Evolutionary conservation across 805 yeast species (phyloP), one percentile per base, ranked within the genome.

Genomic region (Monosporozyma aerobia): DNA sequence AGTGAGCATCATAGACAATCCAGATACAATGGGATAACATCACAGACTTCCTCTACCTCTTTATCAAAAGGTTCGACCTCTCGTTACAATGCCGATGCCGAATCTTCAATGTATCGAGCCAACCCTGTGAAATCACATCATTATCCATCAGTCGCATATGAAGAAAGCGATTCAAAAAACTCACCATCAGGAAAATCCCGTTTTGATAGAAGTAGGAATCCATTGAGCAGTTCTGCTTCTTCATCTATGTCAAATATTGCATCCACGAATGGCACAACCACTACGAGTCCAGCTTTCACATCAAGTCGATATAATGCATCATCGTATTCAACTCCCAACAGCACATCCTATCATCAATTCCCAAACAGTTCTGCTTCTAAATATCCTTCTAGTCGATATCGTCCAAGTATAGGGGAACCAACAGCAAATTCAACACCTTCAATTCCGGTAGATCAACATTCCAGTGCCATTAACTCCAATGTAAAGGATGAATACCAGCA

Each of bases 351-450:
- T 47, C 49, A 47, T 23, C 27, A 16, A 33, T 23, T 37, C 5
- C 16, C 48, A 41, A 33, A 37, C 10, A 45, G 30, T 44, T 14
- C 47, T 14, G 35, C 5, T 16, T 41, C 48, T 29, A 30, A 23
- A 32, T 43, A 30, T 19, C 39, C 37, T 5, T 19, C 40, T 11
- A 63, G 67, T 49, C 54, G 69, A 44, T 65, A 64, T 51, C 64
- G 61, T 51, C 62, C 67, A 2, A 65, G 61, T n/a, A 22, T 16
- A 5, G 8, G 6, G 30, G 45, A 43, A 23, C 23, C 30, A 43
- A 5, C 45, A 4, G n/a, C 11, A 14, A 43, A 43, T 43, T 6
- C 45, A 10, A 22, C 29, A 4, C 29, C 45, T 8, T 10, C 11
- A 23, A 10, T 13, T 10, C 16, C 16, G 4, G 23, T 29, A 43